Conservation (phyloP, 768 basidiomycete genomes). For the Fistulinella prunicolor region DNA sequence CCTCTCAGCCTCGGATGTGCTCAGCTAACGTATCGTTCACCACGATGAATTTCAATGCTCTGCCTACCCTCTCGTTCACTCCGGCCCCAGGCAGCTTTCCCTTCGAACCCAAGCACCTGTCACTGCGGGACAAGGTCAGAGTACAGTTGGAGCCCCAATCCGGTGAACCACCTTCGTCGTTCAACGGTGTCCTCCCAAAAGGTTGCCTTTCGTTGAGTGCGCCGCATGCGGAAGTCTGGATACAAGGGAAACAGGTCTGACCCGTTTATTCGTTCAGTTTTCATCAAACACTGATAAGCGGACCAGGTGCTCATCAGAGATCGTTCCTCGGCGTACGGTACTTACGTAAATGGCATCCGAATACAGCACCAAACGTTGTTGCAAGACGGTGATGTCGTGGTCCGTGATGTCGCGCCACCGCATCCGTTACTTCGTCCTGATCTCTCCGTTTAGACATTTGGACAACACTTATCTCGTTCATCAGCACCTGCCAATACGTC, state of each 20-base stretch:
- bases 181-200: conserved; percentile 44
- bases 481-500: conserved; percentile 37
- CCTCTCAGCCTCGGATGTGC: background rate
- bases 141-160: conserved; percentile 35
- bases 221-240: conserved; percentile 48
- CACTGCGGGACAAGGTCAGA: conserved; percentile 29
- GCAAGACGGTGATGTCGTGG: conserved; percentile 43
- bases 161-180: conserved; percentile 18
- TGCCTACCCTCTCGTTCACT: conserved; percentile 34
- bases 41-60: conserved; percentile 25
- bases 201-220: conserved; percentile 40
- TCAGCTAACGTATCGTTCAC: background rate
- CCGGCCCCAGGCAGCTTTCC: conserved; percentile 37
- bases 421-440: conserved; percentile 1
- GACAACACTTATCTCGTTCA: conserved; percentile 37
- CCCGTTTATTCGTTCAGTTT: conserved; percentile 3
- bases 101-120: conserved; percentile 36
- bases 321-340: conserved; percentile 45
- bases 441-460: conserved; percentile 37
- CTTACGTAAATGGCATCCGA: conserved; percentile 44
- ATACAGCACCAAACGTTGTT: conserved; percentile 38
- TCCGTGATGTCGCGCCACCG: conserved; percentile 23
- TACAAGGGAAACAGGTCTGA: conserved; percentile 39
- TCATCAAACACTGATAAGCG: conserved; percentile 7
- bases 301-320: conserved; percentile 46